Base-by-base conservation (phyloP, 345 rosid species). In the Toxicodendron radicans region DNA sequence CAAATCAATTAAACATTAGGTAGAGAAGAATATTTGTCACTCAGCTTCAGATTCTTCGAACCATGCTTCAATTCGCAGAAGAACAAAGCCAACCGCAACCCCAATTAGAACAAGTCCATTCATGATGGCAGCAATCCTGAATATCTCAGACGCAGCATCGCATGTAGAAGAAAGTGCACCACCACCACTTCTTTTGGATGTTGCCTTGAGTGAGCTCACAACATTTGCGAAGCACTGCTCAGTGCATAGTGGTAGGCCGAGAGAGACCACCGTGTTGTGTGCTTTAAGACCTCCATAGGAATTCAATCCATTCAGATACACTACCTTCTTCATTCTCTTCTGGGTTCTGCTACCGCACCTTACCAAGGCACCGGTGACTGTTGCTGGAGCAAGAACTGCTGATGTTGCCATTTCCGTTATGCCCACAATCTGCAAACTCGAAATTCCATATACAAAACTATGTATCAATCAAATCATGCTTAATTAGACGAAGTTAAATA, bases 21-120 rank as follows among this genome's bases (percentile, higher is more conserved):
- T 17, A 17, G 43, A 53, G 45, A 2, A 43, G 24, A 16, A 2
- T 9, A 16, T 24, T 32, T 17, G 27, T 71, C 63, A 72, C 73
- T 87, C 91, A 2, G 86, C 77, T 83, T 87, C 94, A 2, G 86
- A 79, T 83, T 87, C 94, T 68, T 90, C 91, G n/a, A 85, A 64
- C 70, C 62, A 77, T 11, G 89, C 88, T 71, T 90, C 90, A 17
- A 85, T 66, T 45, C 87, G 86, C 32, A 86, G 88, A 46, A 87
- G 88, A 72, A 86, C 88, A 54, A 87, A 87, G 24, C 94, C 91
- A 72, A 86, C 84, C 0, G 91, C 90, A 56, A 87, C 89, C 63
- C 91, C 90, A 70, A 90, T 66, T 54, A 87, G 82, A 67, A 79
- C 79, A 70, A 87, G 87, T 20, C 80, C 93, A n/a, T 85, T 87